A percentile compares a stretch with the other conserved stretches of the same genome.
phyloP scores from a whole-genome alignment of 345 rosid genomes.

The Gynandropsis gynandra region DNA sequence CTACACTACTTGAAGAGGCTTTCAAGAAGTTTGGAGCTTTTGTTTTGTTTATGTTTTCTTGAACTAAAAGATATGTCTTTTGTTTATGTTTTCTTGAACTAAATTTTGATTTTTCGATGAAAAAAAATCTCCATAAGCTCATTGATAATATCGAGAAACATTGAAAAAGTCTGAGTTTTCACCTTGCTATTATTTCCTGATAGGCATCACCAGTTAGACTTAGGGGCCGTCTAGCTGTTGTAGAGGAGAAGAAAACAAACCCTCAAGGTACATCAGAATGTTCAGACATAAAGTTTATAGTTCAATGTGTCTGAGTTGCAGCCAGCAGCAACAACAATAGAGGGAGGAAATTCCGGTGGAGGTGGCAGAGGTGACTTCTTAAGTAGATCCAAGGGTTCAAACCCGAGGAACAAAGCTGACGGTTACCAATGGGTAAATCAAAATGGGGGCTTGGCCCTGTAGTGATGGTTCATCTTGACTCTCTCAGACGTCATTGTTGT shows the following conservation, averaged over 20 bases:
- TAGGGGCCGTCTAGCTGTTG: constrained; percentile 47
- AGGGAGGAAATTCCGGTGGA: constrained; percentile 47
- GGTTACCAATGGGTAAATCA: constrained; percentile 51
- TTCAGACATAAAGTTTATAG: constrained; percentile 15
- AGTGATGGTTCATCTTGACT: constrained; percentile 30
- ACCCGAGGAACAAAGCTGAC: constrained; percentile 43
- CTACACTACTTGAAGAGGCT: constrained; percentile 46
- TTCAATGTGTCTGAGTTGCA: constrained; percentile 5
- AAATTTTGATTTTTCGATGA: no score
- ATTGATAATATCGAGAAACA: no score
- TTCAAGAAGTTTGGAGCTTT: constrained; percentile 66
- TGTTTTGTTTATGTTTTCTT: constrained; percentile 76
- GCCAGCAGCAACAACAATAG: constrained; percentile 28
- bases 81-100: background rate
- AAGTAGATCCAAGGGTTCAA: constrained; percentile 54
- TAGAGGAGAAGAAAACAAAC: constrained; percentile 68
- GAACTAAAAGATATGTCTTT: constrained; percentile 46
- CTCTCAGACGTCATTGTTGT: constrained; percentile 3
- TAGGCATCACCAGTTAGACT: constrained; percentile 73
- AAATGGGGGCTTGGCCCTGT: constrained; percentile 36
- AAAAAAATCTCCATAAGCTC: no score
- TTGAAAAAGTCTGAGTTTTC: background rate
- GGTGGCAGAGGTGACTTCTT: constrained; percentile 52
- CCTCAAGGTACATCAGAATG: constrained; percentile 38
- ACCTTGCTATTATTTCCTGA: constrained; percentile 2